Evolutionary conservation across 495 filamentous ascomycete species (phyloP), one percentile per base, ranked within the genome.

Genomic region (Podospora pseudoanserina): DNA sequence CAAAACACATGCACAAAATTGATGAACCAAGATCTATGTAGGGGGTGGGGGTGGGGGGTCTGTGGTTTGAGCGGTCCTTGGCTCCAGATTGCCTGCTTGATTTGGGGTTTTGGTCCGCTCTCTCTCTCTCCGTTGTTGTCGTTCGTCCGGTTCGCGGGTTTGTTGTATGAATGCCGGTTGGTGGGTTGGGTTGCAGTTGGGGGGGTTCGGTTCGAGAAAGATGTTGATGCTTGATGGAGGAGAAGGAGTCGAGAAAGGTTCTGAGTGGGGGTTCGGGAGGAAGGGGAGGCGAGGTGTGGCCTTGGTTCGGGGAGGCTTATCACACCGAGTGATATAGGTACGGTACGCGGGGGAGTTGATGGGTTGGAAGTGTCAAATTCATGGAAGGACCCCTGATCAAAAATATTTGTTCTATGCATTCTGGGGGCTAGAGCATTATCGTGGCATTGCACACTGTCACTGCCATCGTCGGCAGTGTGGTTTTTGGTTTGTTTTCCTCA

Each of bases 1-100:
- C 59, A 61, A 65, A 65, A 65, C 64, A 65, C 64, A 32, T 32
- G 64, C 64, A 65, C 54, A 56, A 58, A 65, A 65, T 65, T 65
- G 64, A 65, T 65, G 49, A 65, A 65, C 57, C 67, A 65, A 54
- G 32, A 67, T 70, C 63, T 61, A 7, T 32, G 30, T 32, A 23
- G 20, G 20, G 20, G 20, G 30, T 32, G 30, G 6, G 30, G 30
- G 6, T 1, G 6, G 6, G 30, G 1, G 30, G 26, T 27, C 26
- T 54, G 62, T 23, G 57, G n/a, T 11, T 23, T 49, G 39, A 11
- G 39, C 39, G 39, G 39, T 49, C 39, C 39, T 49, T 49, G 39
- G 39, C 39, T 49, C 39, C 39, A 49, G 39, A 49, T 49, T 49
- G 39, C 34, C 34, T 39, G 34, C 34, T 11, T 39, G 34, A 6